These are phyloP conservation scores for Crepidotus variabilis DNA, from an alignment of 768 basidiomycete genomes.

Conservation along the genomic window DNA sequence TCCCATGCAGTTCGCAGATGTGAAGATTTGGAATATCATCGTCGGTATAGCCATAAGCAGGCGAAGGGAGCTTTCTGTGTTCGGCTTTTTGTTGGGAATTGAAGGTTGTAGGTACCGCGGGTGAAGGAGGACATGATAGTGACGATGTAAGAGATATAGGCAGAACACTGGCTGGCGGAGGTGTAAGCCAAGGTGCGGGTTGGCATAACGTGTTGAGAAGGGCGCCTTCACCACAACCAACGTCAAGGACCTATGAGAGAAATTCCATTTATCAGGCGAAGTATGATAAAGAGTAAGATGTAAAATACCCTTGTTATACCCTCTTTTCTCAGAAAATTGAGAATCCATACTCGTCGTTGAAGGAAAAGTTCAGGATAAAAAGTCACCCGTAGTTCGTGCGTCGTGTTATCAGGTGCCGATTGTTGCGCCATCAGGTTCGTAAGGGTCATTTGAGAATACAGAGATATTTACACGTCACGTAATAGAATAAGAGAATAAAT, in stretches of 20 bases:
- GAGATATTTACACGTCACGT: background rate
- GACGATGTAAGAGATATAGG: slow-evolving; percentile 24
- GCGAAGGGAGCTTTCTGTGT: slow-evolving; percentile 12
- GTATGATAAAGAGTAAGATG: background rate
- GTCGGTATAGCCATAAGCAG: slow-evolving; percentile 29
- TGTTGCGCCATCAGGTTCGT: background rate
- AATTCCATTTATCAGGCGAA: background rate
- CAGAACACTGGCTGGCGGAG: slow-evolving; percentile 35
- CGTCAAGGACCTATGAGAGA: slow-evolving; percentile 61
- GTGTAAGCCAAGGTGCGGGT: slow-evolving; percentile 66
- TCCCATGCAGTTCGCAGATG: slow-evolving; percentile 52
- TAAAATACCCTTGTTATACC: slow-evolving; percentile 45
- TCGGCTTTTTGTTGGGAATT: slow-evolving; percentile 9
- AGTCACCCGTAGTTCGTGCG: slow-evolving; percentile 46
- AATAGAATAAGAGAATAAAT: background rate
- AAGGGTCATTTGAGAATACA: background rate
- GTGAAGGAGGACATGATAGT: slow-evolving; percentile 12
- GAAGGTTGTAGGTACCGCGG: slow-evolving; percentile 7
- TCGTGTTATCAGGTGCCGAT: slow-evolving; percentile 11
- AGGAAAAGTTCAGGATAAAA: slow-evolving; percentile 68
- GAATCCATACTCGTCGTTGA: slow-evolving; percentile 70
- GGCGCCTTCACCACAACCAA: slow-evolving; percentile 83
- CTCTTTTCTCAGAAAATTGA: slow-evolving; percentile 58
- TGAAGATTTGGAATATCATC: slow-evolving; percentile 58
- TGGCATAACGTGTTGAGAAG: slow-evolving; percentile 68